These are phyloP conservation scores for Bullera alba DNA, from an alignment of 768 basidiomycete genomes.

Conservation along the genomic window DNA sequence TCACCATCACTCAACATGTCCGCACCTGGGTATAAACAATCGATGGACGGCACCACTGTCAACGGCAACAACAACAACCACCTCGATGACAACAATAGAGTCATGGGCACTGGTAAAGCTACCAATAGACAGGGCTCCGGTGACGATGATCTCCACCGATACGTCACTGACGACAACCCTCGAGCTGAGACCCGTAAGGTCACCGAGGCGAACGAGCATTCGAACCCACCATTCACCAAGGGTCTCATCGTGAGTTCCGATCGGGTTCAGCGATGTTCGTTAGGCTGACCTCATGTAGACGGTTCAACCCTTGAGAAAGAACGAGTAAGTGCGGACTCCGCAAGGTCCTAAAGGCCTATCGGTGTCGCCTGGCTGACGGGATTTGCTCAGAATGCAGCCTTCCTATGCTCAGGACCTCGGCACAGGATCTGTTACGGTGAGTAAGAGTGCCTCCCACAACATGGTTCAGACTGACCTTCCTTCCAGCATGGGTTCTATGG, in stretches of 20 bases:
- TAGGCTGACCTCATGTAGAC: constrained; percentile 6
- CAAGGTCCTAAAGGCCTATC: background rate
- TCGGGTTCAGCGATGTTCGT: background rate
- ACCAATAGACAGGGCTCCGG: background rate
- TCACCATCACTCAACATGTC: constrained; percentile 14
- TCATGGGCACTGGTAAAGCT: background rate
- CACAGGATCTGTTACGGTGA: constrained; percentile 53
- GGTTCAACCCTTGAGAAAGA: constrained; percentile 37
- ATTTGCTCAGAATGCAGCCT: constrained; percentile 53
- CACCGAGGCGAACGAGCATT: background rate
- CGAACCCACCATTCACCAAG: too few species aligned
- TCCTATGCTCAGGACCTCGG: constrained; percentile 89
- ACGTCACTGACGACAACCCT: constrained; percentile 36
- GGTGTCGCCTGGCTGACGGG: background rate
- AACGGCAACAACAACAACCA: constrained; percentile 9
- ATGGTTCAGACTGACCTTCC: background rate
- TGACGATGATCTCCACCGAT: constrained; percentile 36
- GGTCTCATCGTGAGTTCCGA: background rate
- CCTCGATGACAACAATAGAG: constrained; percentile 1
- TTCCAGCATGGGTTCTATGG: constrained; percentile 77
- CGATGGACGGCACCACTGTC: constrained; percentile 29
- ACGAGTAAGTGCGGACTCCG: constrained; percentile 30
- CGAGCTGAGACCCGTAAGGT: constrained; percentile 2
- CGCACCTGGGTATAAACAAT: constrained; percentile 24
- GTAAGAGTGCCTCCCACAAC: constrained; percentile 1